Base-by-base conservation (phyloP, 768 basidiomycete genomes). In the Floccularia luteovirens region DNA sequence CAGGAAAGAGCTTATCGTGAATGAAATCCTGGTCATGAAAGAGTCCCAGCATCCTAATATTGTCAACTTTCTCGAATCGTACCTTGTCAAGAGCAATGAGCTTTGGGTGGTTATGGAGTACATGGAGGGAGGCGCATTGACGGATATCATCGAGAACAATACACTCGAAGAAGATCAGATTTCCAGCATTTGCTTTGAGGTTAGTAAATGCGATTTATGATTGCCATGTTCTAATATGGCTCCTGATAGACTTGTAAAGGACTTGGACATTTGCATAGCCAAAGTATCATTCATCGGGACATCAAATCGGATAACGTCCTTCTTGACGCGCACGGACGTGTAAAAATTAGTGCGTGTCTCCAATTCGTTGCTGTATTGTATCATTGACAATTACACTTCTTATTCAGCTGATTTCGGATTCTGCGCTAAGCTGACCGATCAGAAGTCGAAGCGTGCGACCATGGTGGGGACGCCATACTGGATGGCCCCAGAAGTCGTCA, bases 401-500 rank as follows among this genome's bases (percentile, higher is more conserved):
- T 31, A 16, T 39, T 20, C 52, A 96, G 92, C 92, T 53, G 92
- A 94, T 57, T 97, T 97, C 54, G 92, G 92, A 32, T 96, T 94
- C 69, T 94, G 90, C 48, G 92, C 92, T 42, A 93, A 94, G 58
- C 71, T 97, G 21, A 93, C 92, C 1, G 91, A 93, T 52, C 89
- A 94, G 63, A 96, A 94, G 60, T 92, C 88, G 30, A 94, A 94
- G 62, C 86, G 92, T 38, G 91, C 91, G 22, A 94, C 91, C n/a
- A 94, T 94, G 92, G 91, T 96, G 3, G 92, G 92, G 24, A 94
- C 91, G 8, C 92, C 92, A 1, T 94, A 94, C 62, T 94, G 92
- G 92, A 96, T 96, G 92, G 92, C 92, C 2, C 92, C 92, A n/a
- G 92, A 96, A 59, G 90, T 96, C 38, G 91, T 96, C 52, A 93